Base-by-base conservation (phyloP, 2,329 filamentous ascomycete species). In the Penicillium crustosum region DNA sequence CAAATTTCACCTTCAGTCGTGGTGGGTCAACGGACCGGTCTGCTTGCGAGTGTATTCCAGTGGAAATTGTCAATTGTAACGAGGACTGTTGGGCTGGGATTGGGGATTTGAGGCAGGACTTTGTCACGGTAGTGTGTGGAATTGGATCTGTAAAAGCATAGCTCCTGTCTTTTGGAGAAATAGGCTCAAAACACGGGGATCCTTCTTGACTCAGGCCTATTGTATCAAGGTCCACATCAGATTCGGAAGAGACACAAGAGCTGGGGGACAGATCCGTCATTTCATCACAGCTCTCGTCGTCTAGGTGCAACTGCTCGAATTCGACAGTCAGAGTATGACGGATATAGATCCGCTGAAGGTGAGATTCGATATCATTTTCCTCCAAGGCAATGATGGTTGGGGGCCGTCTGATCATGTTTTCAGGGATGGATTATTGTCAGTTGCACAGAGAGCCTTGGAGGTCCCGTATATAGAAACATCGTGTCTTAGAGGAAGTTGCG, bases 371-470 rank as follows among this genome's bases (percentile, higher is more conserved):
- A 57, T 77, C 75, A 21, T 69, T 61, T 19, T 73, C 67, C 2
- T 66, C 66, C 29, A 76, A 61, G 25, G 55, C 53, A 47, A 77
- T 71, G 33, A 68, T 61, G 8, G 72, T 74, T 36, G 72, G 68
- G 17, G 66, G 68, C 35, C 69, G 65, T 56, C 73, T 69, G 35
- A 76, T 68, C 74, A 77, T 75, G 52, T 42, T 33, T 42, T 27
- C 19, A 13, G 25, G 19, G 25, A 29, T n/a, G 25, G 5, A 42
- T 17, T 47, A 21, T 47, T 33, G 29, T 31, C 25, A 47, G 53
- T 52, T 49, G 53, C 21, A 59, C 45, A 38, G 48, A 41, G 31
- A 36, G 58, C 17, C 9, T 25, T 29, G 55, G 52, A 49, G 41
- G 50, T 23, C 8, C 53, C n/a, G 53, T 35, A 36, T 31, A 55